These are phyloP conservation scores for Angophora floribunda DNA, from an alignment of 345 rosid genomes.

Conservation along the genomic window DNA sequence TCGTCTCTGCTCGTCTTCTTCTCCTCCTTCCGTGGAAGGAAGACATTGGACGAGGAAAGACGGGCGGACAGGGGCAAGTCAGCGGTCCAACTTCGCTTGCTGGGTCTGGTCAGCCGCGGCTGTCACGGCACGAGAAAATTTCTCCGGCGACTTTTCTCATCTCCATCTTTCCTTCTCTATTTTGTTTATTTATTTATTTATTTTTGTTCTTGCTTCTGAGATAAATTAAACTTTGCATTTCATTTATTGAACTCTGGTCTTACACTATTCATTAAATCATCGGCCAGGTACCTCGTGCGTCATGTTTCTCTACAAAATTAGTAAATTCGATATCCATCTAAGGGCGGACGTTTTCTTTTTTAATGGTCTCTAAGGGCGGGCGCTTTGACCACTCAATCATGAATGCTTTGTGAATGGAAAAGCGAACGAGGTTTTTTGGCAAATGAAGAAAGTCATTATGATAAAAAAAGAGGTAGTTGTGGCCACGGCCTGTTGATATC, in stretches of 20 bases:
- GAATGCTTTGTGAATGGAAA: fast-evolving
- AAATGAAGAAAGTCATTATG: background rate
- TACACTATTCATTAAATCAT: background rate
- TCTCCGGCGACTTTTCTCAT: background rate
- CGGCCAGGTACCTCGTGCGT: background rate
- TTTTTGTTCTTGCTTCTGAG: background rate
- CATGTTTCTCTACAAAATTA: background rate
- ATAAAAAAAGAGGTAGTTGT: too few relatives aligned
- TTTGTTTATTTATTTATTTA: too few relatives aligned
- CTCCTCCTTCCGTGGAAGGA: background rate
- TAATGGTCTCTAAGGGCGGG: background rate
- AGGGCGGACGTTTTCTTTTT: too few relatives aligned
- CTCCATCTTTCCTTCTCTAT: background rate
- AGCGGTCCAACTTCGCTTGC: background rate
- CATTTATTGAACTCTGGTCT: background rate
- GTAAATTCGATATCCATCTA: background rate
- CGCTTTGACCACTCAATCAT: background rate
- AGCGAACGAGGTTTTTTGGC: background rate
- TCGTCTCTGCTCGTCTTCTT: background rate
- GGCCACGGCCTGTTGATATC: too few relatives aligned
- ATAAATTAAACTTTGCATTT: background rate
- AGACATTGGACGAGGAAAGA: background rate
- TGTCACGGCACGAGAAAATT: background rate
- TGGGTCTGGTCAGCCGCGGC: background rate
- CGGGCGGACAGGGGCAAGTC: background rate